phyloP scores from a whole-genome alignment of 371 early-diverging fungal species.

The Dinochytrium kinnereticum region DNA sequence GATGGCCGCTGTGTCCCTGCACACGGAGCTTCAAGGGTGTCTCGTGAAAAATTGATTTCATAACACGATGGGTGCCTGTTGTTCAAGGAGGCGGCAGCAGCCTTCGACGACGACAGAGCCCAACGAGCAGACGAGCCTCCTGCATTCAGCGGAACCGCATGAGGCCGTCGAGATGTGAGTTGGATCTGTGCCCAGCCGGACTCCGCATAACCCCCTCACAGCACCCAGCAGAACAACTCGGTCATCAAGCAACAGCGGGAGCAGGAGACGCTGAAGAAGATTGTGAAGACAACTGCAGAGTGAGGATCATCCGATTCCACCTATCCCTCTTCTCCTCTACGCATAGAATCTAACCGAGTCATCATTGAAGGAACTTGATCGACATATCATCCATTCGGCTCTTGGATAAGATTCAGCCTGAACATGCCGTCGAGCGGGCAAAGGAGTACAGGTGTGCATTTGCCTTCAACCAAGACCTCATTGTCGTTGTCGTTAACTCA shows the following conservation, averaged over 20 bases:
- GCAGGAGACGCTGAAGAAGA: constrained; percentile 40
- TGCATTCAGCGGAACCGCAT: neutral
- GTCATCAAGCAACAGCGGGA: constrained; percentile 24
- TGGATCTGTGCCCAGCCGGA: neutral
- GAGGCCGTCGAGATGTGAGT: constrained; percentile 8
- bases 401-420: constrained; percentile 45
- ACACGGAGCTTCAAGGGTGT: too few species aligned
- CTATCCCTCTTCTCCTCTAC: too few species aligned
- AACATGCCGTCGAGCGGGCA: constrained; percentile 40
- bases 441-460: constrained; percentile 32
- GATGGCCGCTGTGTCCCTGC: too few species aligned
- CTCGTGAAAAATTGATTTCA: too few species aligned
- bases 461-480: too few species aligned
- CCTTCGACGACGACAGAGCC: neutral
- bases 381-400: constrained; percentile 46
- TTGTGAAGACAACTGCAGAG: constrained; percentile 48
- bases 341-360: too few species aligned
- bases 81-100: neutral
- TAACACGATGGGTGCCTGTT: neutral
- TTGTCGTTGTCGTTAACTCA: neutral
- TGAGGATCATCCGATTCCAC: constrained; percentile 7
- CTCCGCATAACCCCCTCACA: neutral
- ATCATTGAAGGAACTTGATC: constrained; percentile 38
- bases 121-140: constrained; percentile 13
- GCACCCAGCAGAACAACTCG: neutral